Percentiles rank a stretch among this genome's conserved stretches.
Evolutionary conservation across 2,329 filamentous ascomycete species (phyloP).

Genomic region (Paraconiothyrium brasiliense): DNA sequence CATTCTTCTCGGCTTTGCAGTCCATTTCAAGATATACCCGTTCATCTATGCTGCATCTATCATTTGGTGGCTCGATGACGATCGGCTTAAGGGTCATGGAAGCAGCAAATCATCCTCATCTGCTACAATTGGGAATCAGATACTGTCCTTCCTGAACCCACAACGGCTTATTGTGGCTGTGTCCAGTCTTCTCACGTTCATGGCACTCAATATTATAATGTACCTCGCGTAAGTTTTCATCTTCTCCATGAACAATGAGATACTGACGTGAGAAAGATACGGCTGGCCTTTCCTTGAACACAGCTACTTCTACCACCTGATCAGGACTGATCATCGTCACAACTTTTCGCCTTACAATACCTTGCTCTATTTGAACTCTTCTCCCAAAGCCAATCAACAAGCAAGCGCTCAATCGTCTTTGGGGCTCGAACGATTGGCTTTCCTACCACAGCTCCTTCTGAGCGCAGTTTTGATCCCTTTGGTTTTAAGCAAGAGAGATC

Average conservation of each 20-base stretch:
- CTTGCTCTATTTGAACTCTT: conserved; percentile 85
- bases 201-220: conserved; percentile 79
- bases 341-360: conserved; percentile 98
- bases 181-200: conserved; percentile 77
- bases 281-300: conserved; percentile 84
- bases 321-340: conserved; percentile 93
- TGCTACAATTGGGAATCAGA: conserved; percentile 32
- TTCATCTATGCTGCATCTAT: conserved; percentile 91
- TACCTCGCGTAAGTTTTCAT: conserved; percentile 69
- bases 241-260: conserved; percentile 9
- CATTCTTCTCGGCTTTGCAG: conserved; percentile 78
- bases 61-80: conserved; percentile 79
- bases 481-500: conserved; percentile 78
- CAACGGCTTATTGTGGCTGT: conserved; percentile 66
- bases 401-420: conserved; percentile 52
- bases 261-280: conserved; percentile 64
- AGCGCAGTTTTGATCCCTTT: conserved; percentile 80
- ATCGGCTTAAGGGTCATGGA: conserved; percentile 40
- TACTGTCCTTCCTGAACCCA: conserved; percentile 39
- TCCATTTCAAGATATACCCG: conserved; percentile 99
- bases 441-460: conserved; percentile 85
- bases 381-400: conserved; percentile 47
- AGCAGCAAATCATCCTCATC: conserved; percentile 4
- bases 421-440: conserved; percentile 81
- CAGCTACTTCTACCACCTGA: conserved; percentile 92